phyloP scores from a whole-genome alignment of 352 stramenopile genomes.

The Aphanomyces euteiches region DNA sequence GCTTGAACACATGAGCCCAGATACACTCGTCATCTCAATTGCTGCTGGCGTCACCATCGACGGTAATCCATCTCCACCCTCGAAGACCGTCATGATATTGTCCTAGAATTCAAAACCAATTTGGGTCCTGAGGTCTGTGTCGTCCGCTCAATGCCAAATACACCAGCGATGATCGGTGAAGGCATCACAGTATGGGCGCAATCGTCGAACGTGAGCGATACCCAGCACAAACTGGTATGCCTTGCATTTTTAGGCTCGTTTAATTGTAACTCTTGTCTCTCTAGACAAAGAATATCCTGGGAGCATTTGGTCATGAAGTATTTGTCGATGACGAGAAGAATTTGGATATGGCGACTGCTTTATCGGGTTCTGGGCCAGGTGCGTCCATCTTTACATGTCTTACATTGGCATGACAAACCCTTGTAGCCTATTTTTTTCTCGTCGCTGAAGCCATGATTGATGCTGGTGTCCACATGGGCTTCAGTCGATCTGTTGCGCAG shows the following conservation, averaged over 20 bases:
- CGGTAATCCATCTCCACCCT: slow-evolving; percentile 18
- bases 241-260: background rate
- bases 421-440: slow-evolving; percentile 92
- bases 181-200: slow-evolving; percentile 94
- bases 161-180: slow-evolving; percentile 90
- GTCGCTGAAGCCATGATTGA: slow-evolving; percentile 95
- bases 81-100: background rate
- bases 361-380: slow-evolving; percentile 91
- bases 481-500: slow-evolving; percentile 88
- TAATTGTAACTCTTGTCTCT: background rate
- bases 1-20: slow-evolving; percentile 45
- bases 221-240: slow-evolving; percentile 57
- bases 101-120: slow-evolving; percentile 43
- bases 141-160: slow-evolving; percentile 95
- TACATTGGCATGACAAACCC: background rate
- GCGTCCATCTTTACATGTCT: background rate
- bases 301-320: slow-evolving; percentile 89
- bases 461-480: slow-evolving; percentile 93
- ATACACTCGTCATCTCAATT: slow-evolving; percentile 78
- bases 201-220: slow-evolving; percentile 65
- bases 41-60: slow-evolving; percentile 78
- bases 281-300: slow-evolving; percentile 83
- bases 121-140: slow-evolving; percentile 67
- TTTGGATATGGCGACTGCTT: slow-evolving; percentile 92
- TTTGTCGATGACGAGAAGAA: slow-evolving; percentile 94